phyloP scores from a whole-genome alignment of 768 basidiomycete genomes.

The Rhodosporidiobolus sp. region DNA sequence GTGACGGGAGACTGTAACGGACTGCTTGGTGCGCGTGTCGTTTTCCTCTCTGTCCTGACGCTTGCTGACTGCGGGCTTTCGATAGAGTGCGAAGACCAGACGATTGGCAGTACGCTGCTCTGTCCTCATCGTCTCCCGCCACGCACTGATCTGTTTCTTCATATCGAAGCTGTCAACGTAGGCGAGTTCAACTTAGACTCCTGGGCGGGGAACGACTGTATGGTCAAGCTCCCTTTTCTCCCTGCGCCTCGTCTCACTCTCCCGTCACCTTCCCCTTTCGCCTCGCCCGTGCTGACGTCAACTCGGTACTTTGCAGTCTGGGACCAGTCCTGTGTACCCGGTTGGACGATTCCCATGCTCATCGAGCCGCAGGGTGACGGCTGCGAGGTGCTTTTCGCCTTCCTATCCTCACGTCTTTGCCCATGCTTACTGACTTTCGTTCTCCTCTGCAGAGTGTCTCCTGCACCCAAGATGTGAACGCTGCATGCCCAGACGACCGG shows the following conservation, averaged over 20 bases:
- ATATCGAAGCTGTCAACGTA: constrained; percentile 7
- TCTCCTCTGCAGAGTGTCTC: constrained; percentile 8
- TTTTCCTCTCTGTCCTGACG: not conserved
- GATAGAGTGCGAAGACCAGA: not conserved
- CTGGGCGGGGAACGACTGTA: constrained; percentile 20
- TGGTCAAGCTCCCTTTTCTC: not conserved
- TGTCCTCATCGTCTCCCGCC: too few relatives aligned
- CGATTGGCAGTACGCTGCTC: too few relatives aligned
- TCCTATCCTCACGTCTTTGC: not conserved
- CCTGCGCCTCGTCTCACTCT: not conserved
- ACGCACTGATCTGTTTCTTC: too few relatives aligned
- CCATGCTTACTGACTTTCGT: not conserved
- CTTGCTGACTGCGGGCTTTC: not conserved
- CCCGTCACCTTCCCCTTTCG: too few relatives aligned
- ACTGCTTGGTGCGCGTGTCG: not conserved
- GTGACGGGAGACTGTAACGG: constrained; percentile 16
- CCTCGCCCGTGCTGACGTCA: not conserved
- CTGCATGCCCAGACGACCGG: constrained; percentile 17
- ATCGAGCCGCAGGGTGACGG: constrained; percentile 16
- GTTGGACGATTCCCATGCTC: constrained; percentile 12
- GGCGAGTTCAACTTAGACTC: constrained; percentile 23
- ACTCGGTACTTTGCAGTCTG: constrained; percentile 9
- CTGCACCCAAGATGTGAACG: constrained; percentile 14
- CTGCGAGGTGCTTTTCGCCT: not conserved
- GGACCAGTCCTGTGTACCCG: constrained; percentile 16